Base-by-base conservation (phyloP, 257 asterid genomes). In the Nyctanthes arbortristis region DNA sequence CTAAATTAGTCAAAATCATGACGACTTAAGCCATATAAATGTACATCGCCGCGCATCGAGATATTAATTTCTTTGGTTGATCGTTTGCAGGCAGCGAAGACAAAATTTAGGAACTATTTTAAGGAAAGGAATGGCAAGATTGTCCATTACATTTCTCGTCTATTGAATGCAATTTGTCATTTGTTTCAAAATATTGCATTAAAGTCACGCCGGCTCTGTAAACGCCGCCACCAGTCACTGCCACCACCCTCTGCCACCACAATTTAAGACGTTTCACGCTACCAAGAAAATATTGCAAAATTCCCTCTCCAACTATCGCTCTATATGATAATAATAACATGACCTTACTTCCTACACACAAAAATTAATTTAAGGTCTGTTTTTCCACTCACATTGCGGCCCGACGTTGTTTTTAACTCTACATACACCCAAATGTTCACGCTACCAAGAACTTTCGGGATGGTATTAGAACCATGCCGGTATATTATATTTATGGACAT, bases 281-380 rank as follows among this genome's bases (percentile, higher is more conserved):
- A 2, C 35, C 35, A 32, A 32, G 3, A 32, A 32, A 32, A 32
- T 13, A 11, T 40, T 16, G 22, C 22, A n/a, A n/a, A n/a, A n/a
- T n/a, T n/a, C n/a, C n/a, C n/a, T n/a, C 81, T 86, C n/a, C 82
- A 77, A 72, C 84, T 57, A 68, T 77, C 59, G 43, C 82, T 49
- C 81, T 79, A 78, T 78, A 61, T 83, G 89, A 85, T 83, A 84
- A 79, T 87, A 84, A 85, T 77, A 87, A 82, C 86, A 77, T 84
- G 67, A 55, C n/a, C n/a, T n/a, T n/a, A n/a, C n/a, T n/a, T n/a
- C n/a, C n/a, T n/a, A n/a, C n/a, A n/a, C n/a, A n/a, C n/a, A n/a
- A n/a, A n/a, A n/a, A n/a, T n/a, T n/a, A n/a, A n/a, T n/a, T n/a
- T n/a, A n/a, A n/a, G n/a, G n/a, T n/a, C n/a, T n/a, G n/a, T n/a